Conservation (phyloP, 805 yeast genomes). For the Myxozyma neglecta region DNA sequence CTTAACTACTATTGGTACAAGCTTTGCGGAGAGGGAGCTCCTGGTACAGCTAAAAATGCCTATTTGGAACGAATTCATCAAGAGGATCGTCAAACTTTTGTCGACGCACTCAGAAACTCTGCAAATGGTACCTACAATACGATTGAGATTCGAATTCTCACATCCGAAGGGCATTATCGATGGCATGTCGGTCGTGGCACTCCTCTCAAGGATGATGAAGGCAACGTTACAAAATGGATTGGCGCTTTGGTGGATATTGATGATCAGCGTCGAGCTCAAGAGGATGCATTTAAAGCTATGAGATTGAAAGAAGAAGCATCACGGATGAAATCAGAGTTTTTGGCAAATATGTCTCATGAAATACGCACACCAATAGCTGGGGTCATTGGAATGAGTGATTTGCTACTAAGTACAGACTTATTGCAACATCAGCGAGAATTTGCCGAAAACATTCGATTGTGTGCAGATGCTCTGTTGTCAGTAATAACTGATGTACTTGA, state of each 20-base stretch:
- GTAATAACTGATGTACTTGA: conserved; percentile 58
- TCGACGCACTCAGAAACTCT: conserved; percentile 11
- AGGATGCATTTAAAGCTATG: conserved; percentile 31
- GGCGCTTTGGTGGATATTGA: conserved; percentile 32
- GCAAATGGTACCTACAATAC: conserved; percentile 16
- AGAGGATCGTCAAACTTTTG: conserved; percentile 24
- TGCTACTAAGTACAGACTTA: conserved; percentile 51
- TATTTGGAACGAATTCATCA: conserved; percentile 28
- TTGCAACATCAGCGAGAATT: conserved; percentile 49
- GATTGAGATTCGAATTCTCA: conserved; percentile 26
- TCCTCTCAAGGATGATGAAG: conserved; percentile 25
- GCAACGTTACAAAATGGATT: conserved; percentile 29
- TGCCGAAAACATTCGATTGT: conserved; percentile 52
- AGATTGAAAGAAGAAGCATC: conserved; percentile 31
- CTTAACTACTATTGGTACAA: conserved; percentile 30
- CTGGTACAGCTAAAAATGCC: conserved; percentile 22
- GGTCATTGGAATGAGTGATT: conserved; percentile 50
- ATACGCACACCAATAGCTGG: conserved; percentile 59
- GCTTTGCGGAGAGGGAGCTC: conserved; percentile 29
- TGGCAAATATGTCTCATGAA: conserved; percentile 59
- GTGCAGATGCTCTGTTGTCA: conserved; percentile 53
- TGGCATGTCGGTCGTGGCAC: conserved; percentile 33
- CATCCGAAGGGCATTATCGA: conserved; percentile 22
- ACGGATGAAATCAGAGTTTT: conserved; percentile 49
- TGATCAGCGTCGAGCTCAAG: conserved; percentile 33